phyloP scores from a whole-genome alignment of 1,284 basidiomycete genomes.

The Pyrrhoderma lamaoense region DNA sequence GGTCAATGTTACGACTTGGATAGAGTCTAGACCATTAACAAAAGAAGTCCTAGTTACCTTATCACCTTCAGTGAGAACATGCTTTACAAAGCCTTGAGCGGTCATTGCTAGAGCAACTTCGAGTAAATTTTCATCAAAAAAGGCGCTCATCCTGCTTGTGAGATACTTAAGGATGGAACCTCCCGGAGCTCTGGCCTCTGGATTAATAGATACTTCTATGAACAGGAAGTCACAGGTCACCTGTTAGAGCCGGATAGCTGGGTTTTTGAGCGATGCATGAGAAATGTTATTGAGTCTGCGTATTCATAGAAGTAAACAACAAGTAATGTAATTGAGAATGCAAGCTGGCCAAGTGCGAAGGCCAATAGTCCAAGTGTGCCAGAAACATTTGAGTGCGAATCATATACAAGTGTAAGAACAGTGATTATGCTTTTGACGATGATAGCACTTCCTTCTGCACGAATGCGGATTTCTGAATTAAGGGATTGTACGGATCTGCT shows the following conservation, averaged over 20 bases:
- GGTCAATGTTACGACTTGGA: neutral
- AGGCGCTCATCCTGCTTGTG: constrained; percentile 15
- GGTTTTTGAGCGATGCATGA: constrained; percentile 4
- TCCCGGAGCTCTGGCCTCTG: neutral
- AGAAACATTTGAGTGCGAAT: constrained; percentile 24
- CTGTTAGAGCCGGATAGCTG: neutral
- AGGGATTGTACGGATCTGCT: constrained; percentile 60
- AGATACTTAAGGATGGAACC: neutral
- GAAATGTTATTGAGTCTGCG: neutral
- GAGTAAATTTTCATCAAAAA: constrained; percentile 47
- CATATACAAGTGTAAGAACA: constrained; percentile 53
- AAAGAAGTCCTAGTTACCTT: constrained; percentile 35
- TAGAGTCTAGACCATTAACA: neutral
- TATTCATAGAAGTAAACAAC: constrained; percentile 10
- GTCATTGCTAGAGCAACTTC: constrained; percentile 74
- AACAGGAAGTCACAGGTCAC: constrained; percentile 3
- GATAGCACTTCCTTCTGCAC: constrained; percentile 78
- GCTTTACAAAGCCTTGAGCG: constrained; percentile 83
- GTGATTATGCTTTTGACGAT: constrained; percentile 67
- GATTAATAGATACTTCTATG: neutral
- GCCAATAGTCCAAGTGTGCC: constrained; percentile 59
- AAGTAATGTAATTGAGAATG: constrained; percentile 45
- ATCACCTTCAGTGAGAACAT: constrained; percentile 93
- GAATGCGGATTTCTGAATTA: constrained; percentile 61
- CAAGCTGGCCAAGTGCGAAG: constrained; percentile 76